phyloP scores from a whole-genome alignment of 1,139 yeast species.

The Taphrina communis region DNA sequence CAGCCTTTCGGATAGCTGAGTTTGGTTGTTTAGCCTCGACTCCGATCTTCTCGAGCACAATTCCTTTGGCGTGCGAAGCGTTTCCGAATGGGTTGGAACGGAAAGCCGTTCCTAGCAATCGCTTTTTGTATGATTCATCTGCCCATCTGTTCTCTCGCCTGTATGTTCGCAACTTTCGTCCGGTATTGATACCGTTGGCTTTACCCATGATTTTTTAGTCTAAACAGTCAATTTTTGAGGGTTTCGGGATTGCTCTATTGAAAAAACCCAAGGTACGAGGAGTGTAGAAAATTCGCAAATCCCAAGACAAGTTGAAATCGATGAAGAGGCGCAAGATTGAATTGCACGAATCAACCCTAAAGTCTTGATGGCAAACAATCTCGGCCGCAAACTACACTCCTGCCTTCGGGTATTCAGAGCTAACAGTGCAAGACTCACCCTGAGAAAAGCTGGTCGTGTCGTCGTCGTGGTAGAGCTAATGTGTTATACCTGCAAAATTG shows the following conservation, averaged over 20 bases:
- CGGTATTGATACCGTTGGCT: slow-evolving; percentile 94
- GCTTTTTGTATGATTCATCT: slow-evolving; percentile 95
- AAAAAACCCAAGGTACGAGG: background rate
- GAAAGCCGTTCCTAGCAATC: slow-evolving; percentile 99
- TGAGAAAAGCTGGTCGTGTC: slow-evolving; percentile 25
- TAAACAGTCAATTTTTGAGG: background rate
- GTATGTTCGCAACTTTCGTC: slow-evolving; percentile 99
- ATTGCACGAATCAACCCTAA: no score
- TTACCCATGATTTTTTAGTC: slow-evolving; percentile 41
- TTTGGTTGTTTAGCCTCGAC: slow-evolving; percentile 99
- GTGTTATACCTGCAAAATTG: slow-evolving; percentile 5
- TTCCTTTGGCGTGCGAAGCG: slow-evolving; percentile 99
- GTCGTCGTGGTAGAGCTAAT: background rate
- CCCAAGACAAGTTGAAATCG: no score
- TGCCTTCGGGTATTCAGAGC: background rate
- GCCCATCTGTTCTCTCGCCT: slow-evolving; percentile 96
- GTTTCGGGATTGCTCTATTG: background rate
- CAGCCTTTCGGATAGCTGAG: slow-evolving; percentile 99
- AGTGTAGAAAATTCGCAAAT: background rate
- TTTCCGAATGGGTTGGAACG: slow-evolving; percentile 99
- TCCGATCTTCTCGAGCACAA: slow-evolving; percentile 99
- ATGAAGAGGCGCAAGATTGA: background rate
- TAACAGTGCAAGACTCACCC: slow-evolving; percentile 6
- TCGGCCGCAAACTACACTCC: background rate
- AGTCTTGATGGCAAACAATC: no score